Percentiles rank a stretch among this genome's conserved stretches.
phyloP scores from a whole-genome alignment of 768 basidiomycete genomes.

The Galerina marginata region DNA sequence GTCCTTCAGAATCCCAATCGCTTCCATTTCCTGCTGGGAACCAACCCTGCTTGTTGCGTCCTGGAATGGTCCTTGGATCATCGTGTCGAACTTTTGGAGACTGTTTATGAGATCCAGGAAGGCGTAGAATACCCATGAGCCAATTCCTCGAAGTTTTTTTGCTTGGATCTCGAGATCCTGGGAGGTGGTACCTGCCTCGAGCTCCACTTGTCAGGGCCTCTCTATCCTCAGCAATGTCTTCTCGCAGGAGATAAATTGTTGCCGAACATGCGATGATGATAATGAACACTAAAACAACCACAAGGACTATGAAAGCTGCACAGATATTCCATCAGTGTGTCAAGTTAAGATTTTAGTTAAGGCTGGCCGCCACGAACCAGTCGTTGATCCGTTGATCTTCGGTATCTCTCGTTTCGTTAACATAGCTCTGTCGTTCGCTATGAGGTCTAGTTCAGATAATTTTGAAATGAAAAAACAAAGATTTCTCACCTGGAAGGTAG shows the following conservation, averaged over 20 bases:
- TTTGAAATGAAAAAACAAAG: neutral
- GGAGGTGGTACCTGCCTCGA: constrained; percentile 21
- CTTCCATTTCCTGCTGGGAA: constrained; percentile 53
- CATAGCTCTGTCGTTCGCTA: constrained; percentile 1
- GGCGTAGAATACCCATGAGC: constrained; percentile 16
- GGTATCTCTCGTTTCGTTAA: constrained; percentile 42
- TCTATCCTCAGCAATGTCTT: constrained; percentile 49
- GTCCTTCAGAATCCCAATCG: constrained; percentile 46
- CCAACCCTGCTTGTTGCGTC: constrained; percentile 49
- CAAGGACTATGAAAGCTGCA: constrained; percentile 64
- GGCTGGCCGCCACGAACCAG: constrained; percentile 40
- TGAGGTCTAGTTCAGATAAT: constrained; percentile 2
- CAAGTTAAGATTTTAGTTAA: neutral
- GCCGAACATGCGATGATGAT: constrained; percentile 58
- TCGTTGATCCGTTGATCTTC: constrained; percentile 54
- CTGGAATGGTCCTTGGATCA: constrained; percentile 20
- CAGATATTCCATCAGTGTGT: neutral
- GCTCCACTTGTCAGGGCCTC: constrained; percentile 35
- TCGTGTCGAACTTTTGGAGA: constrained; percentile 9
- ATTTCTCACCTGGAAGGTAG: neutral
- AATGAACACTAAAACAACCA: constrained; percentile 59
- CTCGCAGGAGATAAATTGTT: constrained; percentile 60
- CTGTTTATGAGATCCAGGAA: constrained; percentile 6
- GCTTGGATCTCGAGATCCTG: constrained; percentile 6
- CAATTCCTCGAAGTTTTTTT: constrained; percentile 16